Evolutionary conservation across 441 rosid genomes (phyloP), one percentile per base, ranked within the genome.

Genomic region (Cnidoscolus chayamansa): DNA sequence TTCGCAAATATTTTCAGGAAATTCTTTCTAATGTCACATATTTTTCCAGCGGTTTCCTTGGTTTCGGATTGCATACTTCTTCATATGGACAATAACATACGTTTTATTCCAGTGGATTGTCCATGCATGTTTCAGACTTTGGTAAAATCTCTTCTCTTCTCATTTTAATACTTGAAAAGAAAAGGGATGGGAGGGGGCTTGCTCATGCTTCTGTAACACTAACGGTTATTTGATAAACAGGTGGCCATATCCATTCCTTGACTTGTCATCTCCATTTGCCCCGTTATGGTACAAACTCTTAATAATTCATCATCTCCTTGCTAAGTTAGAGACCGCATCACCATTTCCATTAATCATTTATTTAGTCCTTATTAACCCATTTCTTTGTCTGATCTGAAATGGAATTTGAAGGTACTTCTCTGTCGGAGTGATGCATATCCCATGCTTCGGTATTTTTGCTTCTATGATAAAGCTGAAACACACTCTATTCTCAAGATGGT

Each of bases 161-260:
- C 49, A 63, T 53, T 40, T 49, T 54, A 48, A 11, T 0, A 19
- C 45, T 40, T 40, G 25, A 25, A 25, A 40, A 48, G 8, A 45
- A 40, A 53, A 1, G 37, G 55, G 10, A 2, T 35, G 40, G 25
- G 25, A 35, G 37, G 37, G 37, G 0, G 49, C 51, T 54, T 51
- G 1, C 2, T 43, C 10, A 37, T 63, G 30, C 7, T 48, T 17
- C 17, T 51, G 32, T 15, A 10, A 3, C 32, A 2, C 20, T 40
- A 16, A 11, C 16, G 61, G 68, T 40, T 12, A 9, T 31, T 71
- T 17, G 20, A 49, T 76, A 70, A 77, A 78, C 85, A 94, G 99
- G 99, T 94, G 98, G 98, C 98, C 99, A 12, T 94, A 95, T 77
- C 98, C 98, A 60, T 95, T 95, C 76, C 87, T 95, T 35, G 98